phyloP scores from a whole-genome alignment of 164 flowering plant species.

The Houttuynia cordata region DNA sequence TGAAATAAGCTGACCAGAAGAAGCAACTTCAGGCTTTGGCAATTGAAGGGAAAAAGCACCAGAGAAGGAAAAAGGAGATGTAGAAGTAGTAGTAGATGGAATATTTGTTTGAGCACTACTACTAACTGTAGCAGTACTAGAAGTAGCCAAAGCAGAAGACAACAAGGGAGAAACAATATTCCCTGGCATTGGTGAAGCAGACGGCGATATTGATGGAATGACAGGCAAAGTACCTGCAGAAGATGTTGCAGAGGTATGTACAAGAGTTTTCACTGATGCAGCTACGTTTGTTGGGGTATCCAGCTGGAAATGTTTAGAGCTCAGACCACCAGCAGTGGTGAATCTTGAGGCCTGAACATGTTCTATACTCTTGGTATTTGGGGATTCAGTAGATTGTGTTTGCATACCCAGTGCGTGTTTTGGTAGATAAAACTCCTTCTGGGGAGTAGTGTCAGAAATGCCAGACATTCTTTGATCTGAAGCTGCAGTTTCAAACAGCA shows the following conservation, averaged over 20 bases:
- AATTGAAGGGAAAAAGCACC: slow-evolving; percentile 14
- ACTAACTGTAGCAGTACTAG: not conserved
- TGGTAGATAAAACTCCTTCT: slow-evolving; percentile 10
- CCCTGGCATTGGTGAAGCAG: slow-evolving; percentile 10
- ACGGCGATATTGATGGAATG: slow-evolving; percentile 10
- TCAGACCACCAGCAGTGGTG: slow-evolving; percentile 4
- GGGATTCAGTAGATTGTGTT: slow-evolving; percentile 6
- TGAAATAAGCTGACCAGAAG: slow-evolving; percentile 10
- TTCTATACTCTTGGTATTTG: slow-evolving; percentile 10
- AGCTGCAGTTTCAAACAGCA: slow-evolving; percentile 13
- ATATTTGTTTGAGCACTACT: not conserved
- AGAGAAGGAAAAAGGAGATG: slow-evolving; percentile 1
- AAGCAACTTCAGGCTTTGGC: slow-evolving; percentile 8
- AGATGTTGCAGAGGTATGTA: not conserved
- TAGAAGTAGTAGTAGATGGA: not conserved
- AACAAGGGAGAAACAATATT: not conserved
- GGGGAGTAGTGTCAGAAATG: slow-evolving; percentile 1
- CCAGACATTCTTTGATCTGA: slow-evolving; percentile 10
- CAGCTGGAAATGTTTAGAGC: not conserved
- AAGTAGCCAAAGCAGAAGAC: not conserved
- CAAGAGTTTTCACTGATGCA: not conserved
- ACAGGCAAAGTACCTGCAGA: slow-evolving; percentile 14
- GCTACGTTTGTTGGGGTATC: not conserved
- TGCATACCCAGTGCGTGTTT: slow-evolving; percentile 10
- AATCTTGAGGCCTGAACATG: slow-evolving; percentile 7